Conservation (phyloP, 345 rosid genomes). For the Lepidium sativum region DNA sequence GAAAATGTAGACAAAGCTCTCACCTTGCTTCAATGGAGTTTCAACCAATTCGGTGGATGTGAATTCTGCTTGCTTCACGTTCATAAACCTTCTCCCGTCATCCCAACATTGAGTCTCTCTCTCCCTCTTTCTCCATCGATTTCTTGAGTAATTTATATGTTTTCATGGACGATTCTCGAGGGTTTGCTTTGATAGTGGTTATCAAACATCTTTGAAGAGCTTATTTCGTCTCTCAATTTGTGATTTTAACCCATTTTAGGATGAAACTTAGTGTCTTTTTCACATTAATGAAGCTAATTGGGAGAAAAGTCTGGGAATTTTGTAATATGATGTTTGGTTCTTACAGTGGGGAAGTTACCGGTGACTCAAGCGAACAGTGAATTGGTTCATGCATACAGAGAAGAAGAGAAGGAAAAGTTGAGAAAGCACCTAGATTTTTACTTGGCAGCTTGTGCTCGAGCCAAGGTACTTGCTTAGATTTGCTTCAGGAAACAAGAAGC, state of each 20-base stretch:
- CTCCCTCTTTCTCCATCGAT: no score
- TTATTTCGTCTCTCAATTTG: no score
- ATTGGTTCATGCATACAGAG: constrained; percentile 41
- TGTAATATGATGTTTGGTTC: not conserved
- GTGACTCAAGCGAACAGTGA: constrained; percentile 48
- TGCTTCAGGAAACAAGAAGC: not conserved
- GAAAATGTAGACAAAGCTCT: constrained; percentile 38
- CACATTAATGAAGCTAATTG: no score
- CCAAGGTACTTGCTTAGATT: constrained; percentile 30
- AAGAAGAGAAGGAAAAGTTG: constrained; percentile 39
- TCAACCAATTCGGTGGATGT: constrained; percentile 27
- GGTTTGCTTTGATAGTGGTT: no score
- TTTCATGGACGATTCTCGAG: no score
- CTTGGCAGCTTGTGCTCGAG: constrained; percentile 29
- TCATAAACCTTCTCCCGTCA: constrained; percentile 51
- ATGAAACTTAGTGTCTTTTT: no score
- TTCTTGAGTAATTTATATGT: no score
- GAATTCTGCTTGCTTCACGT: constrained; percentile 54
- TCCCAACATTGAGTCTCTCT: constrained; percentile 31
- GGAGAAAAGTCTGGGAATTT: no score
- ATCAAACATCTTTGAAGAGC: no score
- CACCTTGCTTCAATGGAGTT: constrained; percentile 43
- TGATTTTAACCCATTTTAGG: no score
- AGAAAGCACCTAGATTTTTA: constrained; percentile 37
- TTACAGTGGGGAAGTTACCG: constrained; percentile 66